Evolutionary conservation across 2,329 filamentous ascomycete species (phyloP).

Genomic region (Monosporascus sp.): DNA sequence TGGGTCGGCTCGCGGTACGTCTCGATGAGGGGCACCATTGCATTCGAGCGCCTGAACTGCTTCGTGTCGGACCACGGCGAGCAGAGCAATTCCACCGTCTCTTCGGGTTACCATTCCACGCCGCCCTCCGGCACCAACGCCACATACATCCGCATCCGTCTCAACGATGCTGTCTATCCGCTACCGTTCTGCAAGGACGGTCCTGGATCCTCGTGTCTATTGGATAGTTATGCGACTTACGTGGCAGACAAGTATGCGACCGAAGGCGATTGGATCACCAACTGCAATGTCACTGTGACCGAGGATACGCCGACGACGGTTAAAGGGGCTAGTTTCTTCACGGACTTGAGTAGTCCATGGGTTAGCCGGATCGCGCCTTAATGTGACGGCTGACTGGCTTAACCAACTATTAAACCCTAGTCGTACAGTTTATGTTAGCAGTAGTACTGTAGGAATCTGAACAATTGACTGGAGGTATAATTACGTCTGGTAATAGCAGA

Average conservation of each 20-base stretch:
- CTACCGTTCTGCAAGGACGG: constrained; percentile 49
- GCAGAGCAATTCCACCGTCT: constrained; percentile 1
- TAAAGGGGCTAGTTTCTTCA: constrained; percentile 45
- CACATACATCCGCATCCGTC: constrained; percentile 48
- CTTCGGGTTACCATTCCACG: neutral
- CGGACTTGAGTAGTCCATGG: constrained; percentile 35
- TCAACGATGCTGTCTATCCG: constrained; percentile 60
- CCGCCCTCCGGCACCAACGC: constrained; percentile 18
- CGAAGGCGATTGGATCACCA: constrained; percentile 43
- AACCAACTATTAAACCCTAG: too few species aligned
- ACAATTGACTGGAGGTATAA: too few species aligned
- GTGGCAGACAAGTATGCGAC: constrained; percentile 38
- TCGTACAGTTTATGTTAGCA: too few species aligned
- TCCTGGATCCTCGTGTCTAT: constrained; percentile 47
- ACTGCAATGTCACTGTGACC: constrained; percentile 40
- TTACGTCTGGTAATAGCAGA: too few species aligned
- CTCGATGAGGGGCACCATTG: constrained; percentile 60
- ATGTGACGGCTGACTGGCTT: too few species aligned
- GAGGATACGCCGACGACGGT: constrained; percentile 33
- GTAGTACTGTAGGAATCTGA: too few species aligned
- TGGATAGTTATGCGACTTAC: constrained; percentile 40
- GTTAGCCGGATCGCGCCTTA: constrained; percentile 20
- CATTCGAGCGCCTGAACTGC: constrained; percentile 59
- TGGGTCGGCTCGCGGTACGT: constrained; percentile 52
- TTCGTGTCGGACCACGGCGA: constrained; percentile 2